Evolutionary conservation across 768 basidiomycete genomes (phyloP), one percentile per base, ranked within the genome.

Genomic region (Rhodosporidiobolus sp.): DNA sequence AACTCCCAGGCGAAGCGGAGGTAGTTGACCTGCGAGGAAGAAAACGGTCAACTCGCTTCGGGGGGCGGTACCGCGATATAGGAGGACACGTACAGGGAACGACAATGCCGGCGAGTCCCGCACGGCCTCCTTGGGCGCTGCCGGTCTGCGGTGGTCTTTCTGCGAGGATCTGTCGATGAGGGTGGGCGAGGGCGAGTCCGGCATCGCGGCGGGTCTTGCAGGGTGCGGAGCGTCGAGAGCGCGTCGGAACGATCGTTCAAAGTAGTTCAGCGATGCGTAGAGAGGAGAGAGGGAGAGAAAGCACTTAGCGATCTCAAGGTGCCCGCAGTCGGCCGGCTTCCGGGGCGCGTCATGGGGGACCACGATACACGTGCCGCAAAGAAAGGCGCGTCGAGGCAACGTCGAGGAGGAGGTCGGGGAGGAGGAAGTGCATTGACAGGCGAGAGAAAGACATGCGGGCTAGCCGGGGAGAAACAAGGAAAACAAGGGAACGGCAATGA

Each of bases 1-100:
- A 67, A 67, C 38, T 66, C 54, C 5, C 12, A 20, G 54, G 58
- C 14, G 55, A 63, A 10, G 54, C 35, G 30, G 7, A 67, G 28
- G 61, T 63, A 58, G 55, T 45, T 57, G 11, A 14, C 5, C 17
- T 61, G 65, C 3, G 32, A 35, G 16, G 17, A 10, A 11, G 61
- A 38, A 8, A 45, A 45, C 3, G 59, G 30, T 22, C 52, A 56
- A 34, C 45, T 0, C 46, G 34, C 10, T 30, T 59, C 8, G 32
- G 30, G n/a, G 22, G 1, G 48, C 17, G 24, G 32, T 5, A 24
- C 57, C 35, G 59, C 38, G 48, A 24, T 12, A n/a, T 20, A 17
- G 22, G 55, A 10, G n/a, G 38, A 43, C 7, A 43, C 38, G 38
- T 14, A 43, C 38, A 14, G 38, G 38, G 14, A 43, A 43, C 8